Base-by-base conservation (phyloP, 352 stramenopile genomes). In the Pythium sp. region DNA sequence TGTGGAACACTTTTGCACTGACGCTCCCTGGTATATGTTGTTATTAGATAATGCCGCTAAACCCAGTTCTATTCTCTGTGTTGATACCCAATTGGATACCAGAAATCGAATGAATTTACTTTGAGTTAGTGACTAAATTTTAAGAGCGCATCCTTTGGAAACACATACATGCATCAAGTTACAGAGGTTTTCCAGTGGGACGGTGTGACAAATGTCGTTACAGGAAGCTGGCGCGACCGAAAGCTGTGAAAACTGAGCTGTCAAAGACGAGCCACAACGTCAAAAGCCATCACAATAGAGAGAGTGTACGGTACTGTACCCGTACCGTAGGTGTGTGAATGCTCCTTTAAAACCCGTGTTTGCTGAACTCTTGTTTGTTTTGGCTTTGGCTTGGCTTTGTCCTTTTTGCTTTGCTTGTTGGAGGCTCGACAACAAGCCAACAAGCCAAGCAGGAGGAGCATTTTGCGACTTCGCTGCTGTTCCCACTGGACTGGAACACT, bases 171-270 rank as follows among this genome's bases (percentile, higher is more conserved):
- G 38, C 11, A 66, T 56, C 11, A 38, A 26, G 0, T 66, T 22
- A 14, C 12, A 47, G 24, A 58, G 61, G 61, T 41, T 49, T 14
- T 0, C 8, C 30, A 18, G 22, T 55, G 26, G 26, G 46, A 66
- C 43, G 60, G 60, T 65, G 60, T n/a, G 60, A 65, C 61, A 66
- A 66, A 66, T 58, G 43, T 58, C 61, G 61, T 66, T 66, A 58
- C 61, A 58, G 5, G 61, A 26, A 36, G 34, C 58, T 51, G 32
- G 41, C 41, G 41, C 41, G 58, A 20, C 58, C 18, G 58, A 30
- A 43, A 43, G 36, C 36, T 43, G 36, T 43, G 36, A 14, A 43
- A 55, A 55, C 5, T 14, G 47, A 26, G n/a, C n/a, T 55, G 47
- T 55, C 47, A 38, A 38, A 58, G 53, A 58, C 30, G 32, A 58